These are phyloP conservation scores for Saccharomyces hybrid DNA, from an alignment of 1,139 yeast genomes.

Conservation along the genomic window DNA sequence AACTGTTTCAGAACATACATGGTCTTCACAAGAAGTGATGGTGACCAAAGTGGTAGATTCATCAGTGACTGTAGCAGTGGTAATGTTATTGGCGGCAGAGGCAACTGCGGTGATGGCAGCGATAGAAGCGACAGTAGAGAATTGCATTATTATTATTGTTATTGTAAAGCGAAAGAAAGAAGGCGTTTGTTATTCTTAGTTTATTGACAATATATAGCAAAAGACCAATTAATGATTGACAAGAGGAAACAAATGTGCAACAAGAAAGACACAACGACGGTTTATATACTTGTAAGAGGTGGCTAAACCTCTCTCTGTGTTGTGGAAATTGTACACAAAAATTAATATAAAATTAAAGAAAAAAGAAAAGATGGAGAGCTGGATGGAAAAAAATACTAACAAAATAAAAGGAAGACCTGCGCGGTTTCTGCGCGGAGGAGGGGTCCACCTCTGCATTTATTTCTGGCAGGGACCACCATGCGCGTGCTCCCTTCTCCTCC, in stretches of 20 bases:
- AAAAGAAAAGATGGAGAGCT: background rate
- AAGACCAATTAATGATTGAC: no score
- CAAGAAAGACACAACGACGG: slow-evolving; percentile 1
- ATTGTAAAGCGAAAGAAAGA: slow-evolving; percentile 24
- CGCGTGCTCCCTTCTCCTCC: background rate
- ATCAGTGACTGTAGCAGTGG: slow-evolving; percentile 33
- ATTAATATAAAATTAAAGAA: background rate
- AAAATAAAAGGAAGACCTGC: background rate
- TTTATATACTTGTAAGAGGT: slow-evolving; percentile 1
- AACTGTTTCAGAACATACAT: slow-evolving; percentile 30
- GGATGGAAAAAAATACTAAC: background rate
- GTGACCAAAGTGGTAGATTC: slow-evolving; percentile 39
- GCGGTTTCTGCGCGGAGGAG: background rate
- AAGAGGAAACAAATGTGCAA: background rate
- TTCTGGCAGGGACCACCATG: background rate
- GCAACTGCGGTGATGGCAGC: slow-evolving; percentile 33
- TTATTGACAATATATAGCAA: background rate
- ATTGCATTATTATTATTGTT: slow-evolving; percentile 28
- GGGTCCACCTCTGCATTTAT: background rate
- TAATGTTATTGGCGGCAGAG: slow-evolving; percentile 30
- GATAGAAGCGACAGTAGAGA: slow-evolving; percentile 32
- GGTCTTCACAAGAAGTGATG: slow-evolving; percentile 41
- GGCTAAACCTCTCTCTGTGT: background rate
- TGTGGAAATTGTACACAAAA: background rate
- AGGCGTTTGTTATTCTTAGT: slow-evolving; percentile 8